Conservation (phyloP, 2,329 filamentous ascomycete species). For the Cladosporium austrohemisphaericum region DNA sequence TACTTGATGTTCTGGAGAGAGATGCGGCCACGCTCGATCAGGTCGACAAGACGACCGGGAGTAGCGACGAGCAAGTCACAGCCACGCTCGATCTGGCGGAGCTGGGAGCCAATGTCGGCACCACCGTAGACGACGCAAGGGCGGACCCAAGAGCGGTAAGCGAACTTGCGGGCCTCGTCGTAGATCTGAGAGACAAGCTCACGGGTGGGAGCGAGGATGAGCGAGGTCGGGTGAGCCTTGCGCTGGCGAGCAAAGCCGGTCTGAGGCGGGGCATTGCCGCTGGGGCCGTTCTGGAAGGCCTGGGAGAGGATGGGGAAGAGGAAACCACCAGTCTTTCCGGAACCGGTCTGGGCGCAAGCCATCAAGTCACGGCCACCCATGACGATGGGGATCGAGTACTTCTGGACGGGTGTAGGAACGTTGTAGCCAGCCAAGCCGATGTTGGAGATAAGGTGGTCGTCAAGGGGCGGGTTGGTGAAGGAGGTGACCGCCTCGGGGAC, state of each 20-base stretch:
- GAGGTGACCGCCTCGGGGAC: conserved; percentile 86
- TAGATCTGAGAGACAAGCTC: conserved; percentile 98
- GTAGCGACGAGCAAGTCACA: conserved; percentile 97
- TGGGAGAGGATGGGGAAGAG: conserved; percentile 98
- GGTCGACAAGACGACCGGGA: conserved; percentile 91
- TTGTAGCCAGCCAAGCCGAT: conserved; percentile 94
- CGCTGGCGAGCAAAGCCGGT: conserved; percentile 86
- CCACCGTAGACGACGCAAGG: conserved; percentile 98
- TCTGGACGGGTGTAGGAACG: conserved; percentile 94
- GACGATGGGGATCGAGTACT: conserved; percentile 98
- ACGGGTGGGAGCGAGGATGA: conserved; percentile 94
- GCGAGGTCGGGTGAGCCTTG: conserved; percentile 93
- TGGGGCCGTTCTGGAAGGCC: conserved; percentile 86
- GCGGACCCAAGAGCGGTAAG: conserved; percentile 97
- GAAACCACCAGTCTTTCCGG: conserved; percentile 99
- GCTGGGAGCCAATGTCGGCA: conserved; percentile 96
- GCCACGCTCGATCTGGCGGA: conserved; percentile 95
- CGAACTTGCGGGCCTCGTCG: conserved; percentile 95
- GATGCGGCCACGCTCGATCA: conserved; percentile 97
- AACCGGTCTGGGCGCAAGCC: conserved; percentile 99
- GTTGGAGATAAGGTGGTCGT: conserved; percentile 89
- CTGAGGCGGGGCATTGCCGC: conserved; percentile 59
- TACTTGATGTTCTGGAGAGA: conserved; percentile 99
- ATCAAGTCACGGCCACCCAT: conserved; percentile 97
- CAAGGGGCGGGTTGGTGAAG: conserved; percentile 92